These are phyloP conservation scores for Aureobasidium zeae DNA, from an alignment of 2,329 filamentous ascomycete genomes.

Conservation along the genomic window DNA sequence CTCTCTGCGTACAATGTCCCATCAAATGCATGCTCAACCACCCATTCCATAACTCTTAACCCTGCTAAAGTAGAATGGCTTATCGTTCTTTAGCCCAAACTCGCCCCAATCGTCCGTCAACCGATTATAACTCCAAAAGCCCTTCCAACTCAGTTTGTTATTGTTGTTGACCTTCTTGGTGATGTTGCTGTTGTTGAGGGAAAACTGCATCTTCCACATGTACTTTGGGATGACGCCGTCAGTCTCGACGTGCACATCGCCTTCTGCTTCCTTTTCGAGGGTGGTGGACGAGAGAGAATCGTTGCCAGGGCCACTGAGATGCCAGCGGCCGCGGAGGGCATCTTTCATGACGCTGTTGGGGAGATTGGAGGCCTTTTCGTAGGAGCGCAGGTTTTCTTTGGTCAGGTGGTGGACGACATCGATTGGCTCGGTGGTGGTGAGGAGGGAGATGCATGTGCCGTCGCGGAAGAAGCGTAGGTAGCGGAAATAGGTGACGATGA, in stretches of 20 bases:
- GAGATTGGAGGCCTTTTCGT: slow-evolving; percentile 31
- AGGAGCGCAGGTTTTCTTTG: slow-evolving; percentile 51
- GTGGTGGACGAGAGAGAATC: slow-evolving; percentile 14
- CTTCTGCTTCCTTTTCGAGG: slow-evolving; percentile 53
- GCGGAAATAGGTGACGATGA: slow-evolving; percentile 96
- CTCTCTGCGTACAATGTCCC: too few relatives aligned
- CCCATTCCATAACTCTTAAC: slow-evolving; percentile 44
- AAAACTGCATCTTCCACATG: slow-evolving; percentile 72
- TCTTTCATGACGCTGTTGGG: slow-evolving; percentile 55
- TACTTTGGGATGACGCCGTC: slow-evolving; percentile 74
- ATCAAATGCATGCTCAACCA: too few relatives aligned
- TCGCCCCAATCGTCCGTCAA: slow-evolving; percentile 84
- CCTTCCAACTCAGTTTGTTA: slow-evolving; percentile 81
- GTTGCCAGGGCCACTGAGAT: slow-evolving; percentile 45
- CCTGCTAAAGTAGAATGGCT: slow-evolving; percentile 51
- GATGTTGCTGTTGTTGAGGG: slow-evolving; percentile 53
- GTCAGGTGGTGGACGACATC: slow-evolving; percentile 81
- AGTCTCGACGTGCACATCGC: slow-evolving; percentile 73
- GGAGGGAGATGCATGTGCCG: slow-evolving; percentile 69
- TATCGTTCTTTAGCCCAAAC: slow-evolving; percentile 59
- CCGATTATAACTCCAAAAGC: slow-evolving; percentile 84
- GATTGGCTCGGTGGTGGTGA: slow-evolving; percentile 71
- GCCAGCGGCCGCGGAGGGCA: slow-evolving; percentile 58
- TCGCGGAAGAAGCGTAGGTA: slow-evolving; percentile 94
- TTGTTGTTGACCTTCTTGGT: slow-evolving; percentile 52